Conservation (phyloP, 768 basidiomycete genomes). For the Leccinum sublutescens region DNA sequence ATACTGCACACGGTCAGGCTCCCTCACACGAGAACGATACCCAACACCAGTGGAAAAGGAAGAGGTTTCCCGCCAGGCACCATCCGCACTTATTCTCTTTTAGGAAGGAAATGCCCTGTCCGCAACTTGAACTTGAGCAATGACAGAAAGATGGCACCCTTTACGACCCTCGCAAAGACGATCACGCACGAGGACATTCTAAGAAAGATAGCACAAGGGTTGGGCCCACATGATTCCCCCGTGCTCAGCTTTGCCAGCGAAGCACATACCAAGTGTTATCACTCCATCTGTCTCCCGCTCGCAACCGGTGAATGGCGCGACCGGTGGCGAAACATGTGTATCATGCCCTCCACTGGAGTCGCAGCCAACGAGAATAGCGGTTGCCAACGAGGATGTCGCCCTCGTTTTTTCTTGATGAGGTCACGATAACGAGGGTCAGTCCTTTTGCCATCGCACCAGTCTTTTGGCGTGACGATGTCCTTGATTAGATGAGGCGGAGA, state of each 20-base stretch:
- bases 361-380: conserved; percentile 9
- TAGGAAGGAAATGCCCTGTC: background rate
- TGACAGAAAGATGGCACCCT: conserved; percentile 27
- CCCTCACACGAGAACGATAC: no score
- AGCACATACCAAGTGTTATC: conserved; percentile 67
- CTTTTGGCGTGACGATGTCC: conserved; percentile 7
- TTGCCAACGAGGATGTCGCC: conserved; percentile 42
- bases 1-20: no score
- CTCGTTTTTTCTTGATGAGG: conserved; percentile 76
- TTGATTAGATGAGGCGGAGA: conserved; percentile 66
- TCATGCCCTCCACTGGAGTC: conserved; percentile 49
- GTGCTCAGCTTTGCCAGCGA: conserved; percentile 51
- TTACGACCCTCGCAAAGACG: conserved; percentile 28
- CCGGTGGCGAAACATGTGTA: conserved; percentile 89
- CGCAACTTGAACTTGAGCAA: background rate
- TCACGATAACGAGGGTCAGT: conserved; percentile 78
- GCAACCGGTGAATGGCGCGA: conserved; percentile 84
- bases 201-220: conserved; percentile 22
- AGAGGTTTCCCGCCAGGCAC: background rate
- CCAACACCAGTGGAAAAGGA: background rate
- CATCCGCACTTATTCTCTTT: background rate
- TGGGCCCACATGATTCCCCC: conserved; percentile 41
- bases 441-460: conserved; percentile 9
- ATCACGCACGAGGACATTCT: conserved; percentile 40
- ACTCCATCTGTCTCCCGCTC: conserved; percentile 78